A percentile compares a stretch with the other conserved stretches of the same genome.
Evolutionary conservation across 805 yeast species (phyloP).

Genomic region (Monosporozyma siamensis): DNA sequence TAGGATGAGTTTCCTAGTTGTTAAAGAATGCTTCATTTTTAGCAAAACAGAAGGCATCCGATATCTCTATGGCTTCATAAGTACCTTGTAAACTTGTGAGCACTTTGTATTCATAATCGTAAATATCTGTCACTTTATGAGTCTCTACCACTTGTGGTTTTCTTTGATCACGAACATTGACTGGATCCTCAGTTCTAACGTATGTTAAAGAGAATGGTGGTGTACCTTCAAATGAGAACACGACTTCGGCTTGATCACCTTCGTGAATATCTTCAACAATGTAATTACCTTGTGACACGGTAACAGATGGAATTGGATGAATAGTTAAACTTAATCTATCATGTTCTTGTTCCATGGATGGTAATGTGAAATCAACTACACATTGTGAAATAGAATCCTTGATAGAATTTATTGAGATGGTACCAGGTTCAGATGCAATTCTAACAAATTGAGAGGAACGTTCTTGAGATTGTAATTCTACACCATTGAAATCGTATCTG

Average conservation of each 20-base stretch:
- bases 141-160: slow-evolving; percentile 54
- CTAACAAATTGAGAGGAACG: slow-evolving; percentile 45
- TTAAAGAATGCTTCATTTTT: slow-evolving; percentile 33
- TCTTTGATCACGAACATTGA: slow-evolving; percentile 34
- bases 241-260: slow-evolving; percentile 87
- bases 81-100: slow-evolving; percentile 83
- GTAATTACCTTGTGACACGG: slow-evolving; percentile 68
- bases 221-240: slow-evolving; percentile 71
- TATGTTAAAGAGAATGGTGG: slow-evolving; percentile 89
- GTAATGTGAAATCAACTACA: slow-evolving; percentile 45
- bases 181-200: slow-evolving; percentile 53
- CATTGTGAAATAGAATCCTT: slow-evolving; percentile 73
- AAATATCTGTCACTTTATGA: slow-evolving; percentile 48
- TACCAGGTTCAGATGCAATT: slow-evolving; percentile 78
- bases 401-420: slow-evolving; percentile 52
- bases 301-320: slow-evolving; percentile 69
- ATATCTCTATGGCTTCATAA: slow-evolving; percentile 85
- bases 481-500: slow-evolving; percentile 62
- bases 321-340: slow-evolving; percentile 33
- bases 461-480: slow-evolving; percentile 47
- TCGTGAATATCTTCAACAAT: slow-evolving; percentile 78
- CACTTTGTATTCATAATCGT: slow-evolving; percentile 58
- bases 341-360: slow-evolving; percentile 27
- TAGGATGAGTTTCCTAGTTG: slow-evolving; percentile 11
- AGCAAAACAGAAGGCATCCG: slow-evolving; percentile 68